Conservation (phyloP, 2,329 filamentous ascomycete genomes). For the Fusarium circinatum region DNA sequence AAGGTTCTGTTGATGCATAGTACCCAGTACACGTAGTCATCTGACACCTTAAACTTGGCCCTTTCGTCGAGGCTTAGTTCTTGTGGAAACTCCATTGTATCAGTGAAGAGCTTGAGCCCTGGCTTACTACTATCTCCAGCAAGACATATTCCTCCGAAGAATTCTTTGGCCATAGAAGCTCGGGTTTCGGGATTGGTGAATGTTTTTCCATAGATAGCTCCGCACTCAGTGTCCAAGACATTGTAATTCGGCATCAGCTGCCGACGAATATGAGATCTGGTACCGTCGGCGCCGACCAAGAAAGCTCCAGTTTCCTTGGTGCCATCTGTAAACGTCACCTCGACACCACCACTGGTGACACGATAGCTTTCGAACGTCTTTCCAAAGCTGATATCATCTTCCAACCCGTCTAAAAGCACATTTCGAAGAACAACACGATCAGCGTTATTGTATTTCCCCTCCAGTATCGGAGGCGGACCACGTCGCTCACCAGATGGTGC, state of each 20-base stretch:
- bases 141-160: neutral
- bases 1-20: neutral
- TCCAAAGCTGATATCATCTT: neutral
- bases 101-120: neutral
- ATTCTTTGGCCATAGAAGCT: neutral
- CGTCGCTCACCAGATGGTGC: neutral
- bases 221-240: neutral
- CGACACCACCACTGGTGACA: accelerated
- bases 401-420: accelerated
- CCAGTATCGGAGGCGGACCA: neutral
- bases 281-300: neutral
- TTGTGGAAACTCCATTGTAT: neutral
- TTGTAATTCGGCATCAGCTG: neutral
- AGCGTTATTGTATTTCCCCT: neutral
- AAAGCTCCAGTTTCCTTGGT: neutral
- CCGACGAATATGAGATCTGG: neutral
- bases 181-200: accelerated
- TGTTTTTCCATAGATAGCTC: neutral
- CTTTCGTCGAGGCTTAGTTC: neutral
- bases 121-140: neutral
- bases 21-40: neutral
- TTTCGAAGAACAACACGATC: neutral
- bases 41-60: neutral
- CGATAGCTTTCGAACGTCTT: neutral
- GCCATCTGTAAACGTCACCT: neutral